Evolutionary conservation across 1,139 yeast species (phyloP), one percentile per base, ranked within the genome.

Genomic region (Nakaseomyces bracarensis): DNA sequence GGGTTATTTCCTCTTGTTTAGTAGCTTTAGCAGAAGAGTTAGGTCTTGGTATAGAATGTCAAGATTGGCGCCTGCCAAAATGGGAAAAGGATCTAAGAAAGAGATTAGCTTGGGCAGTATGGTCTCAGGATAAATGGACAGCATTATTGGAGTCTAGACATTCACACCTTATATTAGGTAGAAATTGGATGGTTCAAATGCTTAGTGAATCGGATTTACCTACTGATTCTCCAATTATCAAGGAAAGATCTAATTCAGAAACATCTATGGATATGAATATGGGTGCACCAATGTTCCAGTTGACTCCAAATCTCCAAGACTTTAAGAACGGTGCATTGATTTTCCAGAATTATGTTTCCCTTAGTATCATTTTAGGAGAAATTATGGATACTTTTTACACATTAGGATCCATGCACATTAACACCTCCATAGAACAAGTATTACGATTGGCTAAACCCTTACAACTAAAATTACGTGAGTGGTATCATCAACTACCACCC

Each of bases 101-200:
- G 53, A 69, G 96, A 43, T 64, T 87, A 40, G 95, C 95, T 0
- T 87, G 96, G 96, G 95, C 96, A 0, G 93, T 85, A 1, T 86
- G 77, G 70, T 69, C 82, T 44, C 94, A 85, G 61, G 95, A 85
- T 55, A 85, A 86, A 58, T 87, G 96, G 96, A 69, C 81, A 3
- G 69, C 94, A 1, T 64, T 86, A 36, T 75, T 77, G 46, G 91
- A 85, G 55, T 75, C 89, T 0, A 67, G 95, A 38, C 93, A 94
- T 1, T 79, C 94, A 0, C 95, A 85, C 63, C 63, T 74, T 27
- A 71, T 76, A 5, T 67, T 75, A 44, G 79, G 77, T 10, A 64
- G 69, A 43, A 82, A 82, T 57, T 83, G 93, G 91, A 65, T 78
- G 27, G 86, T 82, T 1, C 69, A 71, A 38, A 68, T 74, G 33